These are phyloP conservation scores for Gyrodon lividus DNA, from an alignment of 768 basidiomycete genomes.

Conservation along the genomic window DNA sequence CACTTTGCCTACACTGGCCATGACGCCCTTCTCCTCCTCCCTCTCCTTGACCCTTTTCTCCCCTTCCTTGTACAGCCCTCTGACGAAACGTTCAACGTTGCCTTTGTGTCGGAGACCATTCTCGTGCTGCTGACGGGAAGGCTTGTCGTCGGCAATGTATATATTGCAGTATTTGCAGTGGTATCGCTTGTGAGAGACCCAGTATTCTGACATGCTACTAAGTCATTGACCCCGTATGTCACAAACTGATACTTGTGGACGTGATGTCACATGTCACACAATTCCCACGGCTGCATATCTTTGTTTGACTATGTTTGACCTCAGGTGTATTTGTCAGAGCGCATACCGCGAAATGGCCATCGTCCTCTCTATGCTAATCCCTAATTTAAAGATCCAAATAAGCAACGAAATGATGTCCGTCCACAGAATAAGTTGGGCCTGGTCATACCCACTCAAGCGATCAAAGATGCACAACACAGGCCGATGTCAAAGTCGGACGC, in stretches of 20 bases:
- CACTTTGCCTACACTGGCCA: slow-evolving; percentile 83
- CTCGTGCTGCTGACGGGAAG: slow-evolving; percentile 90
- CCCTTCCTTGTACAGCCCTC: slow-evolving; percentile 90
- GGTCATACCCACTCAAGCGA: too few species aligned
- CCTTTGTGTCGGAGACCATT: slow-evolving; percentile 93
- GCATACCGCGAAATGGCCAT: too few species aligned
- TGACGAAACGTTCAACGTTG: slow-evolving; percentile 88
- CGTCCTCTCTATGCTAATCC: too few species aligned
- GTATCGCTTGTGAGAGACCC: slow-evolving; percentile 91
- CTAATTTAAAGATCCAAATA: too few species aligned
- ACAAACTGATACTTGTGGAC: neutral
- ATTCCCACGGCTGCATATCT: too few species aligned
- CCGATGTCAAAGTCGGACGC: too few species aligned
- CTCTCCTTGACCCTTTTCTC: slow-evolving; percentile 82
- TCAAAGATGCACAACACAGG: too few species aligned
- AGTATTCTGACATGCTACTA: slow-evolving; percentile 78
- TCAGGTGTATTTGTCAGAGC: too few species aligned
- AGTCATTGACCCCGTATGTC: neutral
- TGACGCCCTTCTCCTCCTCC: slow-evolving; percentile 85
- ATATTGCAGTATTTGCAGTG: slow-evolving; percentile 98
- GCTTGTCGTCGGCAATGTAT: slow-evolving; percentile 93
- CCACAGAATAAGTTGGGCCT: too few species aligned
- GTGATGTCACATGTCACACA: neutral
- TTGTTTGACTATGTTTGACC: too few species aligned
- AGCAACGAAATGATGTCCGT: too few species aligned